Conservation (phyloP, 2,329 filamentous ascomycete species). For the Setomelanomma holmii region DNA sequence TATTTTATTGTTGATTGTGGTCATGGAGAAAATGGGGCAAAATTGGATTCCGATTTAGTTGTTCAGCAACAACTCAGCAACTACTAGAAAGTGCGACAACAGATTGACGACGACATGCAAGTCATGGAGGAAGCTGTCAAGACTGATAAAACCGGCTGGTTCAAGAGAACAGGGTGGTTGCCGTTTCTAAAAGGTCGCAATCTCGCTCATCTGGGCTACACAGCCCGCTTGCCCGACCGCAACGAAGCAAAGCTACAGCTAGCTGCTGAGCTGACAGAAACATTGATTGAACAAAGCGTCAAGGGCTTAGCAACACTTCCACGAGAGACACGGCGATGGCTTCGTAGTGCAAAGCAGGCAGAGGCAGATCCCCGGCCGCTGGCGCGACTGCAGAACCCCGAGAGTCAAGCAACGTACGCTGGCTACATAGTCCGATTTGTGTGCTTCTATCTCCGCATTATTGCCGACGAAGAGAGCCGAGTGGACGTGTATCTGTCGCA, state of each 20-base stretch:
- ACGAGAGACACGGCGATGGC: conserved; percentile 6
- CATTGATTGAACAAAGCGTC: conserved; percentile 5
- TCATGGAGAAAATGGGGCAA: conserved; percentile 4
- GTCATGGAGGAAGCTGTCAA: conserved; percentile 8
- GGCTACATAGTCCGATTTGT: conserved; percentile 17
- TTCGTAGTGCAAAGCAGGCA: conserved; percentile 7
- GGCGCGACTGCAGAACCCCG: conserved; percentile 15
- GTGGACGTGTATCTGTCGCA: conserved; percentile 6
- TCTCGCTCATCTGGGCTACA: conserved; percentile 11
- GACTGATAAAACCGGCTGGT: conserved; percentile 11
- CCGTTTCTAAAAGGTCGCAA: not conserved
- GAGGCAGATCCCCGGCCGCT: conserved; percentile 4
- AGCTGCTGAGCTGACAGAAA: conserved; percentile 6
- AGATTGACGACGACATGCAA: conserved; percentile 1
- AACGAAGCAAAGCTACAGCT: conserved; percentile 1
- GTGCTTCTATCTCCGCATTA: conserved; percentile 12
- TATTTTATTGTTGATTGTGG: conserved; percentile 12
- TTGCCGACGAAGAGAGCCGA: conserved; percentile 7
- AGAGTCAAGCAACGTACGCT: conserved; percentile 15
- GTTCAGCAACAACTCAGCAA: not conserved
- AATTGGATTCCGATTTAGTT: not conserved
- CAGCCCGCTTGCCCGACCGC: not conserved
- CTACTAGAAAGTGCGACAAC: not conserved
- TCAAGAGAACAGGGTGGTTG: conserved; percentile 10
- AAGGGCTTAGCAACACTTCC: conserved; percentile 11